These are phyloP conservation scores for Fusarium continuum DNA, from an alignment of 2,329 filamentous ascomycete species.

Conservation along the genomic window DNA sequence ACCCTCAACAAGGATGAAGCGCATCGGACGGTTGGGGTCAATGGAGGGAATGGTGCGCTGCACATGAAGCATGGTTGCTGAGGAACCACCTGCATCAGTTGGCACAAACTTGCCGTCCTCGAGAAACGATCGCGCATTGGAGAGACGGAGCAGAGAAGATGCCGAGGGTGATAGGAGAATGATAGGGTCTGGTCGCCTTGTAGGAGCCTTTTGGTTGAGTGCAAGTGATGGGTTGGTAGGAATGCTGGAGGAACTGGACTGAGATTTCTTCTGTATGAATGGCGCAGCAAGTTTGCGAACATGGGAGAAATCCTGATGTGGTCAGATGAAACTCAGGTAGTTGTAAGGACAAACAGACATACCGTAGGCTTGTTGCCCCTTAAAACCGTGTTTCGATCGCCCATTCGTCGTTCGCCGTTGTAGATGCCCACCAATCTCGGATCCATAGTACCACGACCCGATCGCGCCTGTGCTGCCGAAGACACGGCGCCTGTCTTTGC, in stretches of 20 bases:
- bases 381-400: conserved; percentile 88
- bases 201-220: conserved; percentile 62
- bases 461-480: conserved; percentile 57
- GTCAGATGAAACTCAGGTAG: conserved; percentile 7
- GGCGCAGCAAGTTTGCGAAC: conserved; percentile 85
- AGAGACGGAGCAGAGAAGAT: conserved; percentile 92
- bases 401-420: conserved; percentile 88
- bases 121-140: conserved; percentile 95
- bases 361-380: conserved; percentile 90
- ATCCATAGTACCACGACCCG: conserved; percentile 75
- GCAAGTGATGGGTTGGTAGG: conserved; percentile 58
- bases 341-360: conserved; percentile 47
- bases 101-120: conserved; percentile 84
- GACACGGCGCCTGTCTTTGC: conserved; percentile 53
- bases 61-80: conserved; percentile 85
- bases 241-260: conserved; percentile 50
- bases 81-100: conserved; percentile 73
- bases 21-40: conserved; percentile 76
- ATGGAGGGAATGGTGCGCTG: conserved; percentile 78
- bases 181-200: conserved; percentile 77
- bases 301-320: conserved; percentile 84
- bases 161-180: conserved; percentile 97
- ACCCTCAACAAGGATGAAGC: conserved; percentile 95
- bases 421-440: conserved; percentile 88
- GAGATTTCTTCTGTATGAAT: conserved; percentile 73